Evolutionary conservation across 345 rosid species (phyloP), one percentile per base, ranked within the genome.

Genomic region (Salix koriyanagi): DNA sequence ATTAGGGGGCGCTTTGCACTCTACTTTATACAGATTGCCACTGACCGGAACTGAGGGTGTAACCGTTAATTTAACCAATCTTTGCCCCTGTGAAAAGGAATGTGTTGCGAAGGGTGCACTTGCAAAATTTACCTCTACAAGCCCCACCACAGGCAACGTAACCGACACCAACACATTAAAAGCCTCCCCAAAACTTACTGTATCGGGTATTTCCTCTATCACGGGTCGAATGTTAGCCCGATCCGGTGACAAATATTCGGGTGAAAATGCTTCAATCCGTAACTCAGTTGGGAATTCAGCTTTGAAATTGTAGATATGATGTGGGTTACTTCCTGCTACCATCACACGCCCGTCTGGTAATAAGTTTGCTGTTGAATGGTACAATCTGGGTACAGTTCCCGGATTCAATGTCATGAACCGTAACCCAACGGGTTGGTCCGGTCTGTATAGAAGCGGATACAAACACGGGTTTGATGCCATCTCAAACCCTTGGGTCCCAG

Each of bases 251-350:
- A 95, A 74, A 79, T 95, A 95, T 78, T 91, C 96, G 6, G 96
- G 99, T 1, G 96, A 95, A 82, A 95, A 95, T 8, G 94, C 91
- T 77, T 95, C 99, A 18, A 95, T 81, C 41, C 96, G 89, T 62
- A 95, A 73, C 79, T 95, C 99, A 0, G 97, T 95, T 0, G 97
- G 97, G 37, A 84, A 95, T 44, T 83, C 88, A 0, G 82, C 85
- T 11, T 84, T 79, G 79, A 87, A 93, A 19, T 88, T 88, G 79
- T 95, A 93, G 42, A 91, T 87, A 21, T 82, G 81, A 72, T 95
- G 97, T 21, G 99, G 97, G 77, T 95, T 95, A 79, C 99, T 95
- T 30, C 97, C 97, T 4, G 97, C 94, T 32, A 95, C 37, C 30
- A 95, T 65, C 12, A 93, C 81, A 69, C 97, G 86, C 56, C 99